These are phyloP conservation scores for Daedaleopsis sinensis DNA, from an alignment of 768 basidiomycete genomes.

Conservation along the genomic window DNA sequence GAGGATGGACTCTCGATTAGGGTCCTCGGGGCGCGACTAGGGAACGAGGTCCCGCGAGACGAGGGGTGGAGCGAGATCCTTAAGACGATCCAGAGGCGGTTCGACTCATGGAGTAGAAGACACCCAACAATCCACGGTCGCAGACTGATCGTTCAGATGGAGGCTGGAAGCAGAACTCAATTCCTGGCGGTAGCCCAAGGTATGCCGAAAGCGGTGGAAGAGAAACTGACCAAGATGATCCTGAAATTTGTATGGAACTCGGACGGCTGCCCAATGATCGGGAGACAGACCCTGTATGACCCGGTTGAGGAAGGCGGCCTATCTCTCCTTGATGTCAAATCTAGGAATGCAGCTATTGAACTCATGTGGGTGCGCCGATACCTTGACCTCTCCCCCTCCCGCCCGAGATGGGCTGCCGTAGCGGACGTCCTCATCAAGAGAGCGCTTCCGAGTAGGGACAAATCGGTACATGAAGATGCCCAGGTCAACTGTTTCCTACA, in stretches of 20 bases:
- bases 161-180: too few relatives aligned
- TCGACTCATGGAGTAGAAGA: slow-evolving; percentile 19
- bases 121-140: too few relatives aligned
- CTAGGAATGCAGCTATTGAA: slow-evolving; percentile 20
- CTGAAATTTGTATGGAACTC: slow-evolving; percentile 7
- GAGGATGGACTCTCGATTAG: not conserved
- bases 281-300: not conserved
- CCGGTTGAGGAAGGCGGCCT: slow-evolving; percentile 1
- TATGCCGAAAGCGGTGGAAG: too few relatives aligned
- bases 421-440: slow-evolving; percentile 4
- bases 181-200: too few relatives aligned
- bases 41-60: slow-evolving; percentile 15
- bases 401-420: slow-evolving; percentile 14
- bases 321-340: not conserved
- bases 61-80: too few relatives aligned
- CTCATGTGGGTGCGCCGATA: slow-evolving; percentile 16
- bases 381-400: not conserved
- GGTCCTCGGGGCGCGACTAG: slow-evolving; percentile 22
- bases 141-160: too few relatives aligned
- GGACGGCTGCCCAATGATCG: not conserved
- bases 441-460: too few relatives aligned
- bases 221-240: not conserved
- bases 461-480: too few relatives aligned
- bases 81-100: slow-evolving; percentile 22
- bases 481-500: too few relatives aligned